Evolutionary conservation across 2,329 filamentous ascomycete genomes (phyloP).

Genomic region (Fusarium duplospermum): DNA sequence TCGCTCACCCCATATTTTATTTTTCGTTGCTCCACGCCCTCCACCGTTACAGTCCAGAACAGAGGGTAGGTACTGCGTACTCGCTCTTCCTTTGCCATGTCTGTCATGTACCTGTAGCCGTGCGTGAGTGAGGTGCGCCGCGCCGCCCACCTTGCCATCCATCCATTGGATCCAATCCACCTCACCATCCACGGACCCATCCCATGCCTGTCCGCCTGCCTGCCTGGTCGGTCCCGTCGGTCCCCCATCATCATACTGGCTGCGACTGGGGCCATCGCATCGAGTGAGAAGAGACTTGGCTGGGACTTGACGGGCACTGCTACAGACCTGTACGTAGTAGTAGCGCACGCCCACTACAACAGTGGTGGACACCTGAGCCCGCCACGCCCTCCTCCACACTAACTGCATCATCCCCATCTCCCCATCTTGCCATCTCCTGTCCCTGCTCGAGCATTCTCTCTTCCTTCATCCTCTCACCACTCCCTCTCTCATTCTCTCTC

Average conservation of each 20-base stretch:
- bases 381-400: constrained; percentile 45
- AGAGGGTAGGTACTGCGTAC: neutral
- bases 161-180: constrained; percentile 14
- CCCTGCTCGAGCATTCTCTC: constrained; percentile 30
- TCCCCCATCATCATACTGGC: neutral
- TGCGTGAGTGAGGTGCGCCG: constrained; percentile 40
- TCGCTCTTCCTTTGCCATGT: neutral
- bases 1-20: constrained; percentile 22
- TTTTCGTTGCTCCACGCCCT: constrained; percentile 23
- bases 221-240: neutral
- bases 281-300: constrained; percentile 13
- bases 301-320: constrained; percentile 33
- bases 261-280: neutral
- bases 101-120: constrained; percentile 36
- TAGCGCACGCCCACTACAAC: constrained; percentile 18
- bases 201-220: neutral
- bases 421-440: constrained; percentile 39
- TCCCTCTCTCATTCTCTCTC: constrained; percentile 39
- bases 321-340: constrained; percentile 15
- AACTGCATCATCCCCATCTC: constrained; percentile 42
- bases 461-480: constrained; percentile 41
- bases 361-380: constrained; percentile 35
- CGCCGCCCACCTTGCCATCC: constrained; percentile 22
- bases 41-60: neutral
- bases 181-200: constrained; percentile 11